A percentile compares a stretch with the other conserved stretches of the same genome.
Evolutionary conservation across 306 rosid genomes (phyloP).

Genomic region (Quercus wislizeni): DNA sequence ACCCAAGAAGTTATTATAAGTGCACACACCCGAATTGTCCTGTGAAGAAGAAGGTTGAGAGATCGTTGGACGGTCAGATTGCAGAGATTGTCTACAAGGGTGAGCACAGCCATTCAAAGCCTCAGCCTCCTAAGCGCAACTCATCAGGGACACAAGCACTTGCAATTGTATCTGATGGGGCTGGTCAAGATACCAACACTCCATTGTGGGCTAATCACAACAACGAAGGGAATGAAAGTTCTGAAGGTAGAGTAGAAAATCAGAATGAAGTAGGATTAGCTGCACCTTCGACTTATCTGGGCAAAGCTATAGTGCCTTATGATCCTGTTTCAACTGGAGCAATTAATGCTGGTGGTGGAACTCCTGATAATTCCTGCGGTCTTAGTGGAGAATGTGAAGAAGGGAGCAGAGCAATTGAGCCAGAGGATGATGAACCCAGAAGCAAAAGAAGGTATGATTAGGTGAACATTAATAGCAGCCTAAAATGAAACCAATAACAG

Average conservation of each 20-base stretch:
- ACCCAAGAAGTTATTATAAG: conserved; percentile 86
- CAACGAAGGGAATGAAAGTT: conserved; percentile 49
- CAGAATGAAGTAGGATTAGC: conserved; percentile 38
- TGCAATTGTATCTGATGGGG: conserved; percentile 45
- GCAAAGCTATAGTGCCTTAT: conserved; percentile 30
- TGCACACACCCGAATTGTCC: conserved; percentile 93
- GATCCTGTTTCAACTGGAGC: conserved; percentile 36
- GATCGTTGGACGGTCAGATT: conserved; percentile 85
- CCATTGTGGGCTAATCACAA: conserved; percentile 33
- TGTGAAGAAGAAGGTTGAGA: conserved; percentile 93
- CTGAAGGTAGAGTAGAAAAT: conserved; percentile 50
- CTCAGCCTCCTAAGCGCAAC: conserved; percentile 68
- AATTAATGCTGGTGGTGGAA: conserved; percentile 32
- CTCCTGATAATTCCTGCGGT: conserved; percentile 59
- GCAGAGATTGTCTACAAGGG: conserved; percentile 96
- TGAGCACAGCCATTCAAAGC: conserved; percentile 86
- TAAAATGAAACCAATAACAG: background rate
- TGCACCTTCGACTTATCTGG: conserved; percentile 31
- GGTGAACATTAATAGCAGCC: background rate
- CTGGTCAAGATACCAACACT: conserved; percentile 45
- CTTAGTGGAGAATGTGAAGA: conserved; percentile 68
- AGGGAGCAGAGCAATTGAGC: conserved; percentile 58
- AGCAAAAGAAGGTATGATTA: conserved; percentile 62
- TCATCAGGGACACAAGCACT: conserved; percentile 54
- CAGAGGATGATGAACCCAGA: conserved; percentile 54